These are phyloP conservation scores for Leccinum rimulosum DNA, from an alignment of 768 basidiomycete species.

Conservation along the genomic window DNA sequence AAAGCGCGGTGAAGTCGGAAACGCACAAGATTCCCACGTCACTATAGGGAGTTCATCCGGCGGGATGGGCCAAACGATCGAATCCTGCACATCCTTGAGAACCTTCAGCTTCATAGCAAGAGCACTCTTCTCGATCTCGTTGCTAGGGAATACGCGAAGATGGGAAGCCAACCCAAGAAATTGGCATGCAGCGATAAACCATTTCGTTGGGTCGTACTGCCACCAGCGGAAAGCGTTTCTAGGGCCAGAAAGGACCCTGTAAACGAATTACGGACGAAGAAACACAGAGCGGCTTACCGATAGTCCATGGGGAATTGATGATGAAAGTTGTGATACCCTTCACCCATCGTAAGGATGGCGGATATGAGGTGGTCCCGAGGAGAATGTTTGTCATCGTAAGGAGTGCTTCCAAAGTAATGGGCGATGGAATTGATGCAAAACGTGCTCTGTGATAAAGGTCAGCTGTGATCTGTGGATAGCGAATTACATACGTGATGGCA, in stretches of 20 bases:
- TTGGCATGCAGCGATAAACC: constrained; percentile 74
- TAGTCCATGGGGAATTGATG: constrained; percentile 86
- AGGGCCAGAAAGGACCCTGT: constrained; percentile 3
- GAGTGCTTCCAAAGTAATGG: constrained; percentile 77
- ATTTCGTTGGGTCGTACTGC: constrained; percentile 68
- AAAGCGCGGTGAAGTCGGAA: background rate
- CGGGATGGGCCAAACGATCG: constrained; percentile 57
- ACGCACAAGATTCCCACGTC: constrained; percentile 78
- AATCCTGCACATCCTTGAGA: constrained; percentile 62
- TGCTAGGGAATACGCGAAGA: constrained; percentile 81
- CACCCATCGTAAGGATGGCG: constrained; percentile 74
- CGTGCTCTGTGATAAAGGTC: constrained; percentile 51
- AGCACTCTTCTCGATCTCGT: constrained; percentile 82
- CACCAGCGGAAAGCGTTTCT: constrained; percentile 77
- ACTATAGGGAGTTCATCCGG: constrained; percentile 68
- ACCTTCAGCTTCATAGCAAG: constrained; percentile 82
- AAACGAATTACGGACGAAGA: background rate
- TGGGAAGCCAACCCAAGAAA: constrained; percentile 72
- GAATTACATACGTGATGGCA: constrained; percentile 71
- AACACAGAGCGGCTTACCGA: constrained; percentile 15
- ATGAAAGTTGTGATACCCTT: constrained; percentile 74
- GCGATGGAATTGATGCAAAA: constrained; percentile 90
- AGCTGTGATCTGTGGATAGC: constrained; percentile 1
- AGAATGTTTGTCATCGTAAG: constrained; percentile 78
- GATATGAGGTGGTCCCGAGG: constrained; percentile 80